Evolutionary conservation across 2,329 filamentous ascomycete species (phyloP).

Genomic region (Venturia oleaginea): DNA sequence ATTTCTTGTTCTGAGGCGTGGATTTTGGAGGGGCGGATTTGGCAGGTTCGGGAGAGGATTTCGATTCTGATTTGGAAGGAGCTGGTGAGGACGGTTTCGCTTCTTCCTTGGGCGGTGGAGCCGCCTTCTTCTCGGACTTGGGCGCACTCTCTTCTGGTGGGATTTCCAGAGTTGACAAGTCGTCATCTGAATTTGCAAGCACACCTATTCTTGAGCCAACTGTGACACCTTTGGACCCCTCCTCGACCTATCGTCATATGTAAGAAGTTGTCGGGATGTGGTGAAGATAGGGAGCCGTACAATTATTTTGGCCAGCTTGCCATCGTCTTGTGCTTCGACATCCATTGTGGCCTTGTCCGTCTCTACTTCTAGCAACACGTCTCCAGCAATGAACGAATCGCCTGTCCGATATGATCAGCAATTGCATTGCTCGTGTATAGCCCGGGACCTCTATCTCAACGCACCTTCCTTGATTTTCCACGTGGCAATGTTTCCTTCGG

Average conservation of each 20-base stretch:
- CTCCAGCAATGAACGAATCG: constrained; percentile 70
- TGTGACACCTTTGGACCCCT: constrained; percentile 67
- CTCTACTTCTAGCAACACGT: constrained; percentile 85
- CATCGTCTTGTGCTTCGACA: constrained; percentile 85
- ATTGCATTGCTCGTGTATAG: constrained; percentile 9
- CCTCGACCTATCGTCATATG: constrained; percentile 39
- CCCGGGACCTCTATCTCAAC: constrained; percentile 1
- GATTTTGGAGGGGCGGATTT: background rate
- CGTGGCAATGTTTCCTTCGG: constrained; percentile 75
- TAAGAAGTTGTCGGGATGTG: constrained; percentile 16
- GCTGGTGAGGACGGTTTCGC: constrained; percentile 15
- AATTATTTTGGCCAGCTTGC: constrained; percentile 75
- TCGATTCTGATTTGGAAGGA: background rate
- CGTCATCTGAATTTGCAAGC: constrained; percentile 72
- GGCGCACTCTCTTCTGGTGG: constrained; percentile 55
- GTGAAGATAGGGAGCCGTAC: constrained; percentile 22
- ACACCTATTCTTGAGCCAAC: constrained; percentile 78
- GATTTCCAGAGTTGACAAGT: constrained; percentile 63
- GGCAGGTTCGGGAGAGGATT: background rate
- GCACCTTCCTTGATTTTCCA: constrained; percentile 78
- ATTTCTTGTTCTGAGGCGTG: constrained; percentile 44
- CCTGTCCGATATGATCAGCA: constrained; percentile 32
- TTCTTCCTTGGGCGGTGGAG: constrained; percentile 20
- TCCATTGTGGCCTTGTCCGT: constrained; percentile 95
- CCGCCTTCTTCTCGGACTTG: constrained; percentile 25